A percentile compares a stretch with the other conserved stretches of the same genome.
Evolutionary conservation across 2,329 filamentous ascomycete species (phyloP).

Genomic region (Monilinia fructicola): DNA sequence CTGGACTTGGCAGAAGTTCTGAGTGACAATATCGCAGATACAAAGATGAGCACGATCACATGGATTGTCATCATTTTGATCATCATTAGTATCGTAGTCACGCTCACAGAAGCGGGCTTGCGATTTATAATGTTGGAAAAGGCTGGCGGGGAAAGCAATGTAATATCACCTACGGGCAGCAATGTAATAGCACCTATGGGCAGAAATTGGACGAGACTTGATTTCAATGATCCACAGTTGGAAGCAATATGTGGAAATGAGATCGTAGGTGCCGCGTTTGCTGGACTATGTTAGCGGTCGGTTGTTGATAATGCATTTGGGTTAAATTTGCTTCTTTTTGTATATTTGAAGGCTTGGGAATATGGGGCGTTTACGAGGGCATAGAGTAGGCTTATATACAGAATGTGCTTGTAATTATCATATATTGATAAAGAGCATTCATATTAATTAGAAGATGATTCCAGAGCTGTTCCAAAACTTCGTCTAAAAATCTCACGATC

Average conservation of each 20-base stretch:
- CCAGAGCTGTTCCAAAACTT: not conserved
- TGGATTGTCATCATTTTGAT: conserved; percentile 99
- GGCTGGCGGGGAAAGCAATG: conserved; percentile 27
- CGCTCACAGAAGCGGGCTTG: conserved; percentile 82
- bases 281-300: conserved; percentile 25
- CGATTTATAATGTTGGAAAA: conserved; percentile 72
- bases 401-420: not conserved
- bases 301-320: not conserved
- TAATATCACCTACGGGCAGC: conserved; percentile 6
- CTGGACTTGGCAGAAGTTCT: conserved; percentile 94
- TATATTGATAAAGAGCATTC: conserved; percentile 4
- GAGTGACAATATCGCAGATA: conserved; percentile 86
- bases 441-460: not conserved
- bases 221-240: conserved; percentile 37
- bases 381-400: not conserved
- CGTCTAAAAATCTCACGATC: not conserved
- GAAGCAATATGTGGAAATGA: conserved; percentile 38
- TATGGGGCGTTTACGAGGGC: not conserved
- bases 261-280: conserved; percentile 32
- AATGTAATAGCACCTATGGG: not conserved
- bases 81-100: conserved; percentile 85
- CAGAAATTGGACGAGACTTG: conserved; percentile 36
- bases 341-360: not conserved
- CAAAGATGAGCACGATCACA: conserved; percentile 93
- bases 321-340: not conserved